Base-by-base conservation (phyloP, 306 rosid species). In the Potentilla sterilis region DNA sequence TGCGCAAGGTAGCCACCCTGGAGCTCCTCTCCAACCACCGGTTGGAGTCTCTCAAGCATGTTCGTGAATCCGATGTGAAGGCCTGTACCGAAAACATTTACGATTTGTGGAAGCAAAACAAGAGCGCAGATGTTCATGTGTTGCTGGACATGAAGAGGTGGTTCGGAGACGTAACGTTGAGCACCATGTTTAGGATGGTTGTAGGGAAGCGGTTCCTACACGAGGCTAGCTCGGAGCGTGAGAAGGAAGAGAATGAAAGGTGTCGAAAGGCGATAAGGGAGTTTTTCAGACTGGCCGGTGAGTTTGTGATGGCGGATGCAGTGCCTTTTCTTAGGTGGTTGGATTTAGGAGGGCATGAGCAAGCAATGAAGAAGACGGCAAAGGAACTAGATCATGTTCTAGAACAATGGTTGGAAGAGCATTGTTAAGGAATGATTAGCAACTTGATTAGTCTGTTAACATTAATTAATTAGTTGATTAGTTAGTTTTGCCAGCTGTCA, bases 391-490 rank as follows among this genome's bases (percentile, higher is more conserved):
- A 86, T 18, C 7, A 7, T 7, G 3, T 80, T 2, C 5, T 77
- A 32, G 46, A 65, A 78, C 51, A 24, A 6, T 89, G 88, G 90
- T 64, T 86, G 9, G 86, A 83, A 52, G 90, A 90, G 72, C n/a
- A n/a, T n/a, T n/a, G n/a, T n/a, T n/a, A n/a, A n/a, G n/a, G n/a
- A n/a, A n/a, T n/a, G n/a, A n/a, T n/a, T n/a, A n/a, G n/a, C n/a
- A n/a, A n/a, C n/a, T n/a, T n/a, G n/a, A n/a, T n/a, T n/a, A n/a
- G n/a, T n/a, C n/a, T n/a, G n/a, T n/a, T n/a, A n/a, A n/a, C n/a
- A n/a, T n/a, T n/a, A n/a, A n/a, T n/a, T n/a, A n/a, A n/a, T n/a
- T n/a, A n/a, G n/a, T n/a, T n/a, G n/a, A n/a, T n/a, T n/a, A n/a
- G n/a, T n/a, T n/a, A n/a, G n/a, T n/a, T n/a, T n/a, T n/a, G n/a